These are phyloP conservation scores for Pythium plurisporium DNA, from an alignment of 352 stramenopile genomes.

Conservation along the genomic window DNA sequence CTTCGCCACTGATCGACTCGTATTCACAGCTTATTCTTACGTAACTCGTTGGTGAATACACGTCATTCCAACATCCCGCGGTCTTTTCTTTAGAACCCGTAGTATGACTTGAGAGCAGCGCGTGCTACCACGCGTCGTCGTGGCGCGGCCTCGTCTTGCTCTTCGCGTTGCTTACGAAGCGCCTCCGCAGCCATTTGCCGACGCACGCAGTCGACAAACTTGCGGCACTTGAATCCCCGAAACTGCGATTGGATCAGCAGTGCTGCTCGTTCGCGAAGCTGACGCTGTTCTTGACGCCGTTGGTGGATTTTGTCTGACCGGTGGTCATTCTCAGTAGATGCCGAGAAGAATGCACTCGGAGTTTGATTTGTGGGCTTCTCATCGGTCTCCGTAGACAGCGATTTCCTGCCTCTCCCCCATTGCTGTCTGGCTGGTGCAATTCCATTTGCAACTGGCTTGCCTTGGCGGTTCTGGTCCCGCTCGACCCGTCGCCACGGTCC, in stretches of 20 bases:
- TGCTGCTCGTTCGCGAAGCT: constrained; percentile 36
- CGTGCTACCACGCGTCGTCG: constrained; percentile 24
- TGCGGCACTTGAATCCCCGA: constrained; percentile 33
- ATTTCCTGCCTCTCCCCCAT: background rate
- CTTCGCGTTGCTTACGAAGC: constrained; percentile 2
- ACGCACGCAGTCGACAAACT: constrained; percentile 34
- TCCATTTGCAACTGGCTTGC: background rate
- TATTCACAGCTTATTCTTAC: too few species aligned
- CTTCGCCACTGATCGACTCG: too few species aligned
- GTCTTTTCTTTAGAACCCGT: constrained; percentile 35
- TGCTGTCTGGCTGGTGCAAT: background rate
- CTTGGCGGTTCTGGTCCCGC: background rate
- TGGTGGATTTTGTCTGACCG: background rate
- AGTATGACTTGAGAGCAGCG: constrained; percentile 31
- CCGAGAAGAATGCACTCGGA: background rate
- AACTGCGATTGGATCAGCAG: constrained; percentile 42
- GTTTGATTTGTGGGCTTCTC: too few species aligned
- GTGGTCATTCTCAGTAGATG: background rate
- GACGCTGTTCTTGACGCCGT: constrained; percentile 10
- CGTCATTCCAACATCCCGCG: background rate
- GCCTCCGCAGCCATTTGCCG: constrained; percentile 28
- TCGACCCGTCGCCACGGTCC: background rate
- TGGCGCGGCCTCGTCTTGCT: constrained; percentile 23
- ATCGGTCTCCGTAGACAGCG: background rate
- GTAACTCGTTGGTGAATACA: too few species aligned